A percentile compares a stretch with the other conserved stretches of the same genome.
These are phyloP conservation scores for Mucor irregularis DNA, from an alignment of 371 early-diverging fungal genomes.

Conservation along the genomic window DNA sequence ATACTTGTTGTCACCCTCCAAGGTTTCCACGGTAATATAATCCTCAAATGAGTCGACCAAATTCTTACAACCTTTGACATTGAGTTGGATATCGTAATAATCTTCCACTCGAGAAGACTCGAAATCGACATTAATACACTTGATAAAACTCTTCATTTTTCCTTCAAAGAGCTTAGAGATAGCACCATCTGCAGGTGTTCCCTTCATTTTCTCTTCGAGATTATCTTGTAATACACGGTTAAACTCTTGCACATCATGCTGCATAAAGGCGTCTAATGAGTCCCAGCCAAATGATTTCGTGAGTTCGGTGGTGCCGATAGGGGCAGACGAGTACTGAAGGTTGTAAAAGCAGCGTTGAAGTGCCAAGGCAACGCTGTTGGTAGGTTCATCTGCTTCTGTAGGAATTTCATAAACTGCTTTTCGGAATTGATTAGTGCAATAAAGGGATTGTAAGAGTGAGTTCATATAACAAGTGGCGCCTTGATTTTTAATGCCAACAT, in stretches of 20 bases:
- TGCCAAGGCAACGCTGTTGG: constrained; percentile 84
- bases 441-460: constrained; percentile 96
- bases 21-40: constrained; percentile 86
- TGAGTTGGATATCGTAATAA: constrained; percentile 85
- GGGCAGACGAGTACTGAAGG: constrained; percentile 65
- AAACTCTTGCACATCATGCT: constrained; percentile 98
- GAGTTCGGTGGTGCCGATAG: constrained; percentile 91
- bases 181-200: constrained; percentile 90
- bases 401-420: constrained; percentile 91
- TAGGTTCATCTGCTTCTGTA: constrained; percentile 84
- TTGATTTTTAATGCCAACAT: constrained; percentile 96
- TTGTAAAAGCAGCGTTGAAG: constrained; percentile 97
- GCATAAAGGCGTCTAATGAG: constrained; percentile 91
- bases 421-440: constrained; percentile 94
- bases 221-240: constrained; percentile 96
- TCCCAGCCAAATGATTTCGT: constrained; percentile 98
- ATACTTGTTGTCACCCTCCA: constrained; percentile 99
- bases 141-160: constrained; percentile 94
- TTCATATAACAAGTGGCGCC: constrained; percentile 99
- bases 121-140: constrained; percentile 92
- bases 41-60: constrained; percentile 91
- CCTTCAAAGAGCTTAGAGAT: constrained; percentile 90
- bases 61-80: constrained; percentile 91
- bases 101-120: constrained; percentile 91
- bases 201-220: constrained; percentile 90